Percentiles rank a stretch among this genome's conserved stretches.
Conservation (phyloP, 768 basidiomycete species). For the Suillus americanus region DNA sequence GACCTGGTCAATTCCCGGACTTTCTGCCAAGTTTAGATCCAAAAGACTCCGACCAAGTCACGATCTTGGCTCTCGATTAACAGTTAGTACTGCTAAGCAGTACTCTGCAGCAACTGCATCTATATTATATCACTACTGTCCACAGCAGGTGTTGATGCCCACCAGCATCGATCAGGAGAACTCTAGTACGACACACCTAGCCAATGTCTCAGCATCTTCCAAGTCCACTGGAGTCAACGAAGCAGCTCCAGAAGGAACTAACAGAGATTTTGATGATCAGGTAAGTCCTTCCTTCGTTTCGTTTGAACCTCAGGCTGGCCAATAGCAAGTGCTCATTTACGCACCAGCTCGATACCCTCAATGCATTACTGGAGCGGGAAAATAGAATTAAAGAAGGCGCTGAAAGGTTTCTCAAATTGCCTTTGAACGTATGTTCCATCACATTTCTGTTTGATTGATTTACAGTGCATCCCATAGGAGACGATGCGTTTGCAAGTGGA, state of each 20-base stretch:
- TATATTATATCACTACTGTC: constrained; percentile 1
- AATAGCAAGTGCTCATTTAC: not conserved
- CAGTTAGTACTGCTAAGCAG: not conserved
- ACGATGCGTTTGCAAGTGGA: constrained; percentile 71
- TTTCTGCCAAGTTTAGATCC: too few species aligned
- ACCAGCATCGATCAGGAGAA: constrained; percentile 29
- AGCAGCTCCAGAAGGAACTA: constrained; percentile 19
- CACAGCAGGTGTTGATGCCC: constrained; percentile 22
- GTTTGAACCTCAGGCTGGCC: not conserved
- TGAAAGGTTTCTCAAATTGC: constrained; percentile 80
- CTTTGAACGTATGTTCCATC: constrained; percentile 42
- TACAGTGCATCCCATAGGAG: constrained; percentile 37
- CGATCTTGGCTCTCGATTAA: too few species aligned
- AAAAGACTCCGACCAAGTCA: too few species aligned
- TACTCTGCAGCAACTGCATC: not conserved
- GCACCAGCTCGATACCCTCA: constrained; percentile 63
- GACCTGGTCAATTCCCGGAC: too few species aligned
- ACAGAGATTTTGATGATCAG: constrained; percentile 28
- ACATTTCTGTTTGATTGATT: not conserved
- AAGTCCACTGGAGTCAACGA: constrained; percentile 29
- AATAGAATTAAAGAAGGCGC: constrained; percentile 89
- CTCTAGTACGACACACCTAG: constrained; percentile 21
- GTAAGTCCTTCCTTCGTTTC: constrained; percentile 15
- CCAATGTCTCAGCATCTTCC: constrained; percentile 30
- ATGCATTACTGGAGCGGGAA: constrained; percentile 69